Evolutionary conservation across 2,329 filamentous ascomycete species (phyloP), one percentile per base, ranked within the genome.

Genomic region (Fusarium albidum): DNA sequence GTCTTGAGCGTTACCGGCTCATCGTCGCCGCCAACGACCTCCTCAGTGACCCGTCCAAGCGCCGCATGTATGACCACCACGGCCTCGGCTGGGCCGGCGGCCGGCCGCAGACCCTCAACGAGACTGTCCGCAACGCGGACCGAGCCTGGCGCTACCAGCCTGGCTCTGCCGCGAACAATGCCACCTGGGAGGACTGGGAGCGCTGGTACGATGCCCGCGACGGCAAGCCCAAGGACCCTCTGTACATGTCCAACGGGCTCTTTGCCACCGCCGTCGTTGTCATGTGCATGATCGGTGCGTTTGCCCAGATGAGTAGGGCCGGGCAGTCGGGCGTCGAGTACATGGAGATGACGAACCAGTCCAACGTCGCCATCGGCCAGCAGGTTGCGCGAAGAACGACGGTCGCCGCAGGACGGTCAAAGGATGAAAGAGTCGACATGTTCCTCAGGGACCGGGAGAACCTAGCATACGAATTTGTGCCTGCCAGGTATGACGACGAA

Each of bases 151-250:
- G 82, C 29, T 65, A 75, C 12, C 69, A 70, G 28, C 76, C 78
- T 0, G 78, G 77, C 18, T 82, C 74, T 48, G 72, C 83, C 11
- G 81, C 80, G 43, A 75, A 76, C 64, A 98, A 98, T 71, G 95
- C 92, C 1, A 98, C 95, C 0, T 99, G 95, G 95, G 95, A 99
- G 71, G 95, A 99, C 71, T 97, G 93, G 93, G 91, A 96, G 76
- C 82, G 81, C 37, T 96, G 89, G 87, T 83, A 90, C 64, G 79
- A 85, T 28, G 72, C 79, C 71, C 69, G 78, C 68, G 72, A 79
- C 41, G 77, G 79, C 63, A 68, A 66, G 67, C 71, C 71, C 59
- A 76, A 74, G 59, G 75, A 80, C 58, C 82, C 82, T 0, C 64
- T 87, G 45, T 90, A 86, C 73, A 86, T 94, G 75, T 90, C 89